These are phyloP conservation scores for Diaporthe nobilis DNA, from an alignment of 2,329 filamentous ascomycete genomes.

Conservation along the genomic window DNA sequence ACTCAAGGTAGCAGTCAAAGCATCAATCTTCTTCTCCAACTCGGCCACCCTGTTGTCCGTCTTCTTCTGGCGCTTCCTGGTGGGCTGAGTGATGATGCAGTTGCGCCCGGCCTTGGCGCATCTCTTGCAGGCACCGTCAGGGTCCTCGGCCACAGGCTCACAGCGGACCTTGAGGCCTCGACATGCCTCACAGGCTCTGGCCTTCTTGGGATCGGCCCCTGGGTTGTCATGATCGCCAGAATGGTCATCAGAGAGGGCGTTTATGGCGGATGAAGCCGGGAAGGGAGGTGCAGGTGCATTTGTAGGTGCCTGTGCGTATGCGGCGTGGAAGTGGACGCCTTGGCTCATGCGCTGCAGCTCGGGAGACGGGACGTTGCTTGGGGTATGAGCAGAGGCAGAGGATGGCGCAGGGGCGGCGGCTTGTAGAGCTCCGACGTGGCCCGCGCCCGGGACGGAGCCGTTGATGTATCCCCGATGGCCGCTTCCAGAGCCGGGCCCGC, in stretches of 20 bases:
- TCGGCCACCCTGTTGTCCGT: conserved; percentile 91
- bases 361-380: conserved; percentile 36
- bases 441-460: conserved; percentile 19
- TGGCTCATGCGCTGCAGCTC: conserved; percentile 30
- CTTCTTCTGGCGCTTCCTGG: conserved; percentile 89
- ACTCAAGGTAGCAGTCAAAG: conserved; percentile 83
- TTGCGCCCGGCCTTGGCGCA: conserved; percentile 85
- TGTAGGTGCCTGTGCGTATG: neutral
- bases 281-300: conserved; percentile 1
- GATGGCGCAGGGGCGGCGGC: conserved; percentile 14
- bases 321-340: neutral
- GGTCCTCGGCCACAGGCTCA: conserved; percentile 77
- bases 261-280: conserved; percentile 39
- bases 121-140: conserved; percentile 77
- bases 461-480: conserved; percentile 7
- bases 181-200: conserved; percentile 82
- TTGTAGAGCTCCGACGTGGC: conserved; percentile 1
- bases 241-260: conserved; percentile 34
- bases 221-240: conserved; percentile 40
- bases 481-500: conserved; percentile 20
- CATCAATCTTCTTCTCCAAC: conserved; percentile 93
- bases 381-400: conserved; percentile 25
- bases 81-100: conserved; percentile 83
- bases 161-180: conserved; percentile 86
- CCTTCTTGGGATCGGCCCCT: conserved; percentile 71